phyloP scores from a whole-genome alignment of 768 basidiomycete genomes.

The Asterophora parasitica region DNA sequence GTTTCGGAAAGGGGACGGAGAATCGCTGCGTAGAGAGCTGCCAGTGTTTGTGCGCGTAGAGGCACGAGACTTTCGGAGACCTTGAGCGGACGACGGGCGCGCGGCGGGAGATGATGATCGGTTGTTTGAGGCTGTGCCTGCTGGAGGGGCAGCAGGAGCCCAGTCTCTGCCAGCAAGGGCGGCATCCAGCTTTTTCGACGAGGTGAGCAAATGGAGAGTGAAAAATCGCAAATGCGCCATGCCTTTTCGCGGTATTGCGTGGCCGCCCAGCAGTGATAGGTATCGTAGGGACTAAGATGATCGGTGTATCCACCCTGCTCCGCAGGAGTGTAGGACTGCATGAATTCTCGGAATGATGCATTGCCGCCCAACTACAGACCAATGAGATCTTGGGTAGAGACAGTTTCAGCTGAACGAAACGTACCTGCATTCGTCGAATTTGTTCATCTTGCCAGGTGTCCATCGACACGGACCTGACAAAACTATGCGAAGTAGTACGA shows the following conservation, averaged over 20 bases:
- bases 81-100: constrained; percentile 71
- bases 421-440: constrained; percentile 83
- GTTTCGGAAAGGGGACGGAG: constrained; percentile 48
- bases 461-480: constrained; percentile 93
- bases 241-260: constrained; percentile 95
- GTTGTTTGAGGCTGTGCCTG: constrained; percentile 32
- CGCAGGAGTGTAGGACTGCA: constrained; percentile 61
- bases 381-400: constrained; percentile 1
- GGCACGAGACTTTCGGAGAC: constrained; percentile 83
- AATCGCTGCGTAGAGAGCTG: constrained; percentile 46
- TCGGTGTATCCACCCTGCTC: constrained; percentile 69
- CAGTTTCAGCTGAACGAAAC: not conserved
- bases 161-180: constrained; percentile 71
- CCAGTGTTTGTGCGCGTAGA: constrained; percentile 49
- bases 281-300: constrained; percentile 60
- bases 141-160: constrained; percentile 71
- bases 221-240: constrained; percentile 13
- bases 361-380: constrained; percentile 78
- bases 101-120: constrained; percentile 43
- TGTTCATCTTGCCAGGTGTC: constrained; percentile 94
- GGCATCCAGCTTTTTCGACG: constrained; percentile 64
- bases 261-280: constrained; percentile 92
- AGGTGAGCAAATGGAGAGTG: constrained; percentile 14
- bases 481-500: constrained; percentile 41
- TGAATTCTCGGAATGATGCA: constrained; percentile 72